These are phyloP conservation scores for Brassica incana DNA, from an alignment of 345 rosid species.

Conservation along the genomic window DNA sequence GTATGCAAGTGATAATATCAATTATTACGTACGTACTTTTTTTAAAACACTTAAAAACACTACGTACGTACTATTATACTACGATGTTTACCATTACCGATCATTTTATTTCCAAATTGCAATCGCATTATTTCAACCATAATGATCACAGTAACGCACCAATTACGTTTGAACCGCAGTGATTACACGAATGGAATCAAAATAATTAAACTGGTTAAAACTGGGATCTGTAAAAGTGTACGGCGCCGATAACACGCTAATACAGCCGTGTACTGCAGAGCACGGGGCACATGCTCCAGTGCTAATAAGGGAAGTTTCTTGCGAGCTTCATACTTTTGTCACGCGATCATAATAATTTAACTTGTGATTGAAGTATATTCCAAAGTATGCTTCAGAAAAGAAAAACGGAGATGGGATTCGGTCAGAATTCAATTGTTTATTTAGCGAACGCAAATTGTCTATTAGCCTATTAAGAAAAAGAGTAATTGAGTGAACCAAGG, in stretches of 20 bases:
- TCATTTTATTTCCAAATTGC: background rate
- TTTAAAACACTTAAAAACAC: no score
- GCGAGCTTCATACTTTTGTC: slow-evolving; percentile 45
- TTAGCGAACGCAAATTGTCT: slow-evolving; percentile 4
- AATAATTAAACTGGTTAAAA: background rate
- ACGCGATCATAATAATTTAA: background rate
- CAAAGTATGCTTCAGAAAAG: background rate
- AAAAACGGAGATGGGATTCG: slow-evolving; percentile 16
- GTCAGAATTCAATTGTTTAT: slow-evolving; percentile 15
- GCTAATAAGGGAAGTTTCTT: slow-evolving; percentile 31
- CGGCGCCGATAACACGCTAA: slow-evolving; percentile 43
- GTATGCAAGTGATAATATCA: background rate
- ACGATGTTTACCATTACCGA: no score
- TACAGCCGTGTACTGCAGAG: slow-evolving; percentile 30
- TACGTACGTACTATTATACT: no score
- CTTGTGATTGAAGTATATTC: background rate
- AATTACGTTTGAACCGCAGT: background rate
- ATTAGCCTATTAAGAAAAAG: slow-evolving; percentile 1
- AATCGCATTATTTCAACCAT: background rate
- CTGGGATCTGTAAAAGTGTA: slow-evolving; percentile 39
- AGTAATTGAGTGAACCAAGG: background rate
- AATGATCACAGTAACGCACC: background rate
- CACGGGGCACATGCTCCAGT: slow-evolving; percentile 45
- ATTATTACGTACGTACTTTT: background rate
- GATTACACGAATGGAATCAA: background rate